Percentiles rank a stretch among this genome's conserved stretches.
phyloP scores from a whole-genome alignment of 768 basidiomycete genomes.

The Paxillus ammoniavirescens region DNA sequence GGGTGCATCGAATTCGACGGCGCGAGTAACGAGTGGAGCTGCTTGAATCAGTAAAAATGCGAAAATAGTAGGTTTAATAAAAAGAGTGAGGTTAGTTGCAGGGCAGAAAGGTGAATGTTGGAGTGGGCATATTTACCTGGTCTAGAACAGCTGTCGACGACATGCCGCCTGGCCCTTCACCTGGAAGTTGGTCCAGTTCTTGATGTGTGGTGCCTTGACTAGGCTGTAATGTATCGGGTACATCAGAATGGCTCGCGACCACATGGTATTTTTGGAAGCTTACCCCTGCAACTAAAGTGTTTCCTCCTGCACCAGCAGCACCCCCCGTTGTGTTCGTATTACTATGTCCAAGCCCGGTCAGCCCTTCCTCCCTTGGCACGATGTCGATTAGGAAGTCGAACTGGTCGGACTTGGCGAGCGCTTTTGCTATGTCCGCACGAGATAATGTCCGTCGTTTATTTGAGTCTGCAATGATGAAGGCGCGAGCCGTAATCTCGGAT shows the following conservation, averaged over 20 bases:
- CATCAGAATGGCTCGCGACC: neutral
- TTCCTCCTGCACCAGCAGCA: slow-evolving; percentile 8
- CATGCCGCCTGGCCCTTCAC: slow-evolving; percentile 14
- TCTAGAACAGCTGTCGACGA: slow-evolving; percentile 23
- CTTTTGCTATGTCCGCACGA: slow-evolving; percentile 90
- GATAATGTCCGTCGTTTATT: slow-evolving; percentile 96
- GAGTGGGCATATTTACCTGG: slow-evolving; percentile 13
- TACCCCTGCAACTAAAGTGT: slow-evolving; percentile 25
- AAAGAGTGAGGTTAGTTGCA: neutral
- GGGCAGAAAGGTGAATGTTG: neutral
- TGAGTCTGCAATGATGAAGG: slow-evolving; percentile 93
- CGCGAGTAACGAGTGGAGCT: slow-evolving; percentile 3
- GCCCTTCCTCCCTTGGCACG: slow-evolving; percentile 77
- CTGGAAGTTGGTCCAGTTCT: slow-evolving; percentile 24
- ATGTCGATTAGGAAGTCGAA: slow-evolving; percentile 98
- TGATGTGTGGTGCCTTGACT: slow-evolving; percentile 24
- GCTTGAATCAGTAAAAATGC: slow-evolving; percentile 24
- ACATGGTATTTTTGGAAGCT: neutral
- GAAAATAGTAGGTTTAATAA: neutral
- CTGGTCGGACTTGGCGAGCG: slow-evolving; percentile 88
- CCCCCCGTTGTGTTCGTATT: neutral
- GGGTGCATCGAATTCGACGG: slow-evolving; percentile 7
- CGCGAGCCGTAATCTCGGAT: slow-evolving; percentile 91
- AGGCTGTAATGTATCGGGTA: slow-evolving; percentile 10
- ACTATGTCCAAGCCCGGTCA: slow-evolving; percentile 22